Evolutionary conservation across 257 asterid species (phyloP).

Genomic region (Solanum medicagineum): DNA sequence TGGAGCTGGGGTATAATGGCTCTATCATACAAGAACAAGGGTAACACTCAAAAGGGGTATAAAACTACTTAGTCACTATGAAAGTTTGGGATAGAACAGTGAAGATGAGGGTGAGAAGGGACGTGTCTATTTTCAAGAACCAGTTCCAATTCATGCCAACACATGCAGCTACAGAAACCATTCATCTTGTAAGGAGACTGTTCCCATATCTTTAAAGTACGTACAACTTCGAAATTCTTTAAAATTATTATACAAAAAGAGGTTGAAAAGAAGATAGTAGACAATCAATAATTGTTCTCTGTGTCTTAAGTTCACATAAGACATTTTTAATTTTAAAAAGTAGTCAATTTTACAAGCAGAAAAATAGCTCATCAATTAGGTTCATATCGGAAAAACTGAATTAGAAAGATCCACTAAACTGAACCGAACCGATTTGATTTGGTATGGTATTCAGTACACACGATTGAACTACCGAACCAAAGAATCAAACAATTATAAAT

Average conservation of each 20-base stretch:
- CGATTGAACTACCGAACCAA: background rate
- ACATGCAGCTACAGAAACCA: background rate
- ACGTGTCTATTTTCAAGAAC: background rate
- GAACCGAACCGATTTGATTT: background rate
- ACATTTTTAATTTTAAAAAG: background rate
- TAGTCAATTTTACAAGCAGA: background rate
- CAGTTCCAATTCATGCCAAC: background rate
- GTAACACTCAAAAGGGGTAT: background rate
- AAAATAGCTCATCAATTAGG: background rate
- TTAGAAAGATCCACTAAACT: background rate
- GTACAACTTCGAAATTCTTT: background rate
- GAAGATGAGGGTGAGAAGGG: background rate
- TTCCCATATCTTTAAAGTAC: background rate
- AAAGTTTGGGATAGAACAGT: background rate
- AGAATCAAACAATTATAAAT: background rate
- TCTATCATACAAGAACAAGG: background rate
- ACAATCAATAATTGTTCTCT: background rate
- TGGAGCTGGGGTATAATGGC: background rate
- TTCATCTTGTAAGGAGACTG: background rate
- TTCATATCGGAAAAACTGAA: background rate
- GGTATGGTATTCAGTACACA: background rate
- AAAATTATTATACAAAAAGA: too few relatives aligned
- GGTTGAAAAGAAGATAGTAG: background rate
- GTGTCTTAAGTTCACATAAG: background rate
- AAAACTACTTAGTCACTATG: background rate